Base-by-base conservation (phyloP, 2,329 filamentous ascomycete species). In the Cadophora gregata region DNA sequence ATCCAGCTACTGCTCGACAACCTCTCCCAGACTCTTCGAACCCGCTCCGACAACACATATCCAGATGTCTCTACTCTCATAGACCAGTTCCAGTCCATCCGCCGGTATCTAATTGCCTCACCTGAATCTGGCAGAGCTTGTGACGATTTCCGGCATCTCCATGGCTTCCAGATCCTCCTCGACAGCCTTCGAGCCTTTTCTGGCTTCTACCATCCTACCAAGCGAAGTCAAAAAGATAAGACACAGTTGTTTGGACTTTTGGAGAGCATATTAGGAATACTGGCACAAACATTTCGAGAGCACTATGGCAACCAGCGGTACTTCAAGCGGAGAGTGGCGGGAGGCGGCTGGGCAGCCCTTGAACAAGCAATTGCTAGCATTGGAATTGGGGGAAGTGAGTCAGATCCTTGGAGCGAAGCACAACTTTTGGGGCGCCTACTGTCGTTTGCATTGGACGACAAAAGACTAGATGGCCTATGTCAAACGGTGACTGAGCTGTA, bases 301-400 rank as follows among this genome's bases (percentile, higher is more conserved):
- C 93, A 98, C 78, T 85, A 90, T 56, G 95, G 94, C 24, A 99
- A 98, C 79, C 87, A 90, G 75, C 88, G 92, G 72, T 97, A 95
- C 81, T 98, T 98, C 77, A 86, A 88, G 66, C 89, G 88, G 71
- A 85, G 88, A 71, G 88, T 96, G 33, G 86, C 92, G 66, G 89
- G 87, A 25, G 91, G 90, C 65, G 93, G 95, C 3, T 97, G 93
- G 90, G 84, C 88, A 70, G 86, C 88, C 8, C 78, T 97, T 63
- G 90, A 96, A 75, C 87, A 92, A 75, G 87, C 86, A 6, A 85
- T 94, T 80, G 86, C 86, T 69, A 88, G 87, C 77, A 88, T 89
- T 77, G 87, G 90, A 38, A 80, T 88, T 62, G 84, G 90, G 63
- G 86, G 85, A 70, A 84, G 84, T 65, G 88, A 92, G 70, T 84